A percentile compares a stretch with the other conserved stretches of the same genome.
phyloP scores from a whole-genome alignment of 176 grass and related monocot genomes.

The Musa acuminata region DNA sequence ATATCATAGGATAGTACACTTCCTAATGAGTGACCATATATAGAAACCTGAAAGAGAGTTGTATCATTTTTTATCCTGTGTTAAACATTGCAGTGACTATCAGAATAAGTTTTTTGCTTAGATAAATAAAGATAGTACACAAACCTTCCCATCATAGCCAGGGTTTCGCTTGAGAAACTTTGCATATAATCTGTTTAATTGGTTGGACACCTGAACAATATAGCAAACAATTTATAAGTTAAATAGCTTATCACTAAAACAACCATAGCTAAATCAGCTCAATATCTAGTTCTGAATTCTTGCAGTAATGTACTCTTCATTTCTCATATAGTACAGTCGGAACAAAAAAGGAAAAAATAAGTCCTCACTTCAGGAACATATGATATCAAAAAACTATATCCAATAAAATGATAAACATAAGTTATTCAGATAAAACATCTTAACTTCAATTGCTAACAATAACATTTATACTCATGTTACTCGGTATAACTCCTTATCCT shows the following conservation, averaged over 20 bases:
- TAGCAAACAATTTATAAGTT: constrained; percentile 14
- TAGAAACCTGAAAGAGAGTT: constrained; percentile 51
- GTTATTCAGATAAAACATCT: not conserved
- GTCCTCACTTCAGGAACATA: not conserved
- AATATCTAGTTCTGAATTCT: not conserved
- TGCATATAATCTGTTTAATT: constrained; percentile 75
- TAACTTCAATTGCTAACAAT: not conserved
- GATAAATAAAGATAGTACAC: not conserved
- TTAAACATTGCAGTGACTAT: not conserved
- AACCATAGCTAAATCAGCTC: not conserved
- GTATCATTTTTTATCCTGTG: not conserved
- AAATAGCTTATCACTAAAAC: not conserved
- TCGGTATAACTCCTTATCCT: too few species aligned
- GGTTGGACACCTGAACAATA: constrained; percentile 66
- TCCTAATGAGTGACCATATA: constrained; percentile 95
- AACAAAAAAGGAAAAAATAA: not conserved
- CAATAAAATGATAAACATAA: not conserved
- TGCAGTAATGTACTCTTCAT: not conserved
- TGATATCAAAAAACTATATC: not conserved
- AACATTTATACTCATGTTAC: too few species aligned
- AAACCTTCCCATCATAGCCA: constrained; percentile 85
- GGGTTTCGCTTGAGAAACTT: constrained; percentile 98
- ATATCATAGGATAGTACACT: constrained; percentile 96
- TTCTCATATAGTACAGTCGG: not conserved
- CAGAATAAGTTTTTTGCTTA: not conserved